Percentiles rank a stretch among this genome's conserved stretches.
Evolutionary conservation across 345 rosid species (phyloP).

Genomic region (Anacardium occidentale): DNA sequence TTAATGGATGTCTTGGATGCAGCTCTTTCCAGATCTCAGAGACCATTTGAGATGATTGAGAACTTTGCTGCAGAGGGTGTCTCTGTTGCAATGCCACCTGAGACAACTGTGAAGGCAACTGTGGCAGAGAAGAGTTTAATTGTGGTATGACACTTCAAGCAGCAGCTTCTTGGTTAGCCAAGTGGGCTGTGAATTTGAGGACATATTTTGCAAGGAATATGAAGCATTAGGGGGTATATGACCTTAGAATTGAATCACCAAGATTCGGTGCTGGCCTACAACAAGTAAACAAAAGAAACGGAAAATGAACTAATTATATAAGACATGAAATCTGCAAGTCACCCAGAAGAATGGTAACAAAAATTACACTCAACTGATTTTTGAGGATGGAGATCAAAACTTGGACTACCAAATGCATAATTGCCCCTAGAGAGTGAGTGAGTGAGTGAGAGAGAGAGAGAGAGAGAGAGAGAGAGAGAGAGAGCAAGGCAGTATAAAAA

Average conservation of each 20-base stretch:
- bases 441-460: not conserved
- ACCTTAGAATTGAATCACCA: conserved; percentile 39
- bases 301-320: conserved; percentile 12
- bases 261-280: conserved; percentile 46
- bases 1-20: conserved; percentile 26
- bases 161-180: conserved; percentile 39
- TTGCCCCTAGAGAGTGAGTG: conserved; percentile 34
- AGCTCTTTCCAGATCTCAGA: conserved; percentile 40
- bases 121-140: conserved; percentile 36
- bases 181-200: conserved; percentile 40
- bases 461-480: not conserved
- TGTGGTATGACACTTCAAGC: conserved; percentile 39
- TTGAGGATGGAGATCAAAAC: conserved; percentile 28
- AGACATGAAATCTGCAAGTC: conserved; percentile 6
- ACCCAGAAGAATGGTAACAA: not conserved
- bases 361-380: conserved; percentile 30
- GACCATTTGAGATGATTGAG: conserved; percentile 43
- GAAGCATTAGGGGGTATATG: conserved; percentile 42
- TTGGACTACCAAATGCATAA: conserved; percentile 29
- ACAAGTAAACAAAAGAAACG: conserved; percentile 15
- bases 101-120: conserved; percentile 31
- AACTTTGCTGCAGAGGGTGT: conserved; percentile 37
- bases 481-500: not conserved
- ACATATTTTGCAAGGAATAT: conserved; percentile 44
- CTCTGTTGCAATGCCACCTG: conserved; percentile 35